Evolutionary conservation across 495 filamentous ascomycete genomes (phyloP).

Genomic region (Platismatia glauca): DNA sequence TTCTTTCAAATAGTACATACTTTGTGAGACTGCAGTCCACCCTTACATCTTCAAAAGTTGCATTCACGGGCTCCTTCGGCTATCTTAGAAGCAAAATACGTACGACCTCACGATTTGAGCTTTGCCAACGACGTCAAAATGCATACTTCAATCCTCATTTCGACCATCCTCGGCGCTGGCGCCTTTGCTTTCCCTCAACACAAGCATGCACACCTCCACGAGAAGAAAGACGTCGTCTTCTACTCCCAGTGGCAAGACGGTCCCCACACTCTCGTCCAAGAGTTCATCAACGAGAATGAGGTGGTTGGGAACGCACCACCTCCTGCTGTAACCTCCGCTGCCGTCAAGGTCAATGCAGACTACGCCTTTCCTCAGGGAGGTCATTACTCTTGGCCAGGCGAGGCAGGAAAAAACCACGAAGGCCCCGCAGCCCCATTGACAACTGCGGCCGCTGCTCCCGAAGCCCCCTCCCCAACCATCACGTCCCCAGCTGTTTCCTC

Average conservation of each 20-base stretch:
- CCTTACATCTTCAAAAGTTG: not conserved
- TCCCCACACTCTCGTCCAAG: not conserved
- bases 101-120: not conserved
- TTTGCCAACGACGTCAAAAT: not conserved
- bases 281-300: not conserved
- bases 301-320: not conserved
- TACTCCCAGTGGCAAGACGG: not conserved
- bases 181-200: not conserved
- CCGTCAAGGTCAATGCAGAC: not conserved
- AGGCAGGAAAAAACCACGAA: not conserved
- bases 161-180: constrained; percentile 1
- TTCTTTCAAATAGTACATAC: not conserved
- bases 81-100: not conserved
- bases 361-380: not conserved
- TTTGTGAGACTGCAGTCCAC: not conserved
- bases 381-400: not conserved
- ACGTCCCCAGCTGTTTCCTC: not conserved
- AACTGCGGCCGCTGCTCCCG: not conserved
- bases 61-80: not conserved
- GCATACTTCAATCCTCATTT: not conserved
- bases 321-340: not conserved
- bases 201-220: constrained; percentile 1
- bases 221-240: constrained; percentile 3
- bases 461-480: not conserved
- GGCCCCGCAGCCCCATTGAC: not conserved